phyloP scores from a whole-genome alignment of 1,284 basidiomycete species.

The Rhodotorula sp. region DNA sequence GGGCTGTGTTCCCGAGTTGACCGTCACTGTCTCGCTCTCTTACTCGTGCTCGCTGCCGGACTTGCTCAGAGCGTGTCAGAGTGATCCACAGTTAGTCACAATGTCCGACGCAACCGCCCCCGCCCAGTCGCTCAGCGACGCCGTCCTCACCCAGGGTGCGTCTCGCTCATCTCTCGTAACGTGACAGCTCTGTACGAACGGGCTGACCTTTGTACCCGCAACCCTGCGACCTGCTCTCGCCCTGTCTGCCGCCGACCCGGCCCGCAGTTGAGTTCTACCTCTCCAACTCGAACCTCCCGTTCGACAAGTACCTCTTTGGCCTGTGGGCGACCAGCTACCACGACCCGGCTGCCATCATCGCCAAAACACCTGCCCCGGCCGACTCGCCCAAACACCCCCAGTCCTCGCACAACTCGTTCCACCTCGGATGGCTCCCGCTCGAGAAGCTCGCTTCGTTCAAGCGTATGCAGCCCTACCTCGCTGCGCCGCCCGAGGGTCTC shows the following conservation, averaged over 20 bases:
- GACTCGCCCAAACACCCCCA: conserved; percentile 55
- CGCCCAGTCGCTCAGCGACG: conserved; percentile 19
- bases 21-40: neutral
- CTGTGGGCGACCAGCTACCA: conserved; percentile 34
- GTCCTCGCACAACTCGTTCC: conserved; percentile 31
- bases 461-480: conserved; percentile 76
- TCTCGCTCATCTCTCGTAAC: neutral
- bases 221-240: neutral
- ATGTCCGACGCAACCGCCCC: conserved; percentile 15
- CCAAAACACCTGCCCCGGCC: conserved; percentile 38
- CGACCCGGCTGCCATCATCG: conserved; percentile 32
- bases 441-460: conserved; percentile 90
- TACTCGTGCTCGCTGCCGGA: neutral
- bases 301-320: conserved; percentile 96
- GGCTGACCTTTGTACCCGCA: too few relatives aligned
- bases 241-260: neutral
- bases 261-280: conserved; percentile 92
- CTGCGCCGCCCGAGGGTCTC: conserved; percentile 53
- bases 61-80: neutral
- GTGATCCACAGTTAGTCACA: neutral
- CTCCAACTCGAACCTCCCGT: conserved; percentile 91
- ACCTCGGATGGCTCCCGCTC: conserved; percentile 81
- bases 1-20: neutral
- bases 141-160: conserved; percentile 37
- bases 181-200: too few relatives aligned